Percentiles rank a stretch among this genome's conserved stretches.
Conservation (phyloP, 495 filamentous ascomycete species). For the Penicillium samsonianum region DNA sequence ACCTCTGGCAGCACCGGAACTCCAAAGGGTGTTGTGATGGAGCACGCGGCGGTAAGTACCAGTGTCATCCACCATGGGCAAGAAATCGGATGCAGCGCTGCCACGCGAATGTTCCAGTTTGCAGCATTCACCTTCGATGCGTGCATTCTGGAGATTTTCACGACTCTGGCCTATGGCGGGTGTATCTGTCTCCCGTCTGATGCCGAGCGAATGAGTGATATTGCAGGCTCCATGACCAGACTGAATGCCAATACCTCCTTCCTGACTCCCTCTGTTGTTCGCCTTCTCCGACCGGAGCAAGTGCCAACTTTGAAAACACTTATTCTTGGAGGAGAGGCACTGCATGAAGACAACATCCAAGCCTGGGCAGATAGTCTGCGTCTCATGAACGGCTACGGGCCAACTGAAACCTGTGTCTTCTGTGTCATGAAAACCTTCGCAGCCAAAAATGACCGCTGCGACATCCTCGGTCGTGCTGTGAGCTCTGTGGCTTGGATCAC, state of each 20-base stretch:
- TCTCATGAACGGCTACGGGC: background rate
- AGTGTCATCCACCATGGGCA: background rate
- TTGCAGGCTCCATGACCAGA: background rate
- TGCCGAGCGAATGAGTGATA: slow-evolving; percentile 28
- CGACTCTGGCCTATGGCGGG: slow-evolving; percentile 43
- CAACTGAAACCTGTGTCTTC: background rate
- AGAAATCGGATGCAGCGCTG: background rate
- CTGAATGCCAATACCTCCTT: background rate
- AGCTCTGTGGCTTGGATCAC: background rate
- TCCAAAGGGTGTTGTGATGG: slow-evolving; percentile 44
- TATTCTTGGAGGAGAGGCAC: background rate
- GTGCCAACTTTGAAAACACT: background rate
- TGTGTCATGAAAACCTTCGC: background rate
- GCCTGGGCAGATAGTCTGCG: background rate
- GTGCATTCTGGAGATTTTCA: slow-evolving; percentile 36
- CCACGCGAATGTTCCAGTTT: slow-evolving; percentile 36
- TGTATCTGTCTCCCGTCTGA: slow-evolving; percentile 53
- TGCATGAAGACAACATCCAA: background rate
- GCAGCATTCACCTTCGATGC: slow-evolving; percentile 44
- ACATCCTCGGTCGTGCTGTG: background rate
- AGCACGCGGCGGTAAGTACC: slow-evolving; percentile 35
- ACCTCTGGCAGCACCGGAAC: slow-evolving; percentile 38
- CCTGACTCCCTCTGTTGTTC: slow-evolving; percentile 3
- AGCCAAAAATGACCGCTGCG: background rate
- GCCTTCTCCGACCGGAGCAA: background rate